Evolutionary conservation across 2,329 filamentous ascomycete species (phyloP).

Genomic region (Alternaria burnsii): DNA sequence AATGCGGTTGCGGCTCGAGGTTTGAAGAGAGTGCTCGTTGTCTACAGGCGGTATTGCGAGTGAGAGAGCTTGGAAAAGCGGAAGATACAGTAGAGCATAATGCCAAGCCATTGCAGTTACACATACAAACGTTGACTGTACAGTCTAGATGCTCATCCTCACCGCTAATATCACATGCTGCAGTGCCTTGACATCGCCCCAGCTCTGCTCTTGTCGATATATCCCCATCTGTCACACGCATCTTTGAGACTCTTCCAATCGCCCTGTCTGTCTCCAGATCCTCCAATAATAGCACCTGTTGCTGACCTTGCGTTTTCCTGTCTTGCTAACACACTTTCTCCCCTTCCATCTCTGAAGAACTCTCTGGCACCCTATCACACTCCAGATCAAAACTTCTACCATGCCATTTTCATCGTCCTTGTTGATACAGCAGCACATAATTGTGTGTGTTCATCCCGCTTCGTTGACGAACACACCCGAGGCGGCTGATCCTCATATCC

Average conservation of each 20-base stretch:
- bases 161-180: neutral
- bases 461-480: constrained; percentile 19
- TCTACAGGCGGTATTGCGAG: neutral
- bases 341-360: constrained; percentile 1
- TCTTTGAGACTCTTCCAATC: neutral
- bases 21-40: neutral
- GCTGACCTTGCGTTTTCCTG: neutral
- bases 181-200: neutral
- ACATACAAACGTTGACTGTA: neutral
- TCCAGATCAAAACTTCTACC: constrained; percentile 11
- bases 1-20: neutral
- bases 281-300: neutral
- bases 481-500: neutral
- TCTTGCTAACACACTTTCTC: neutral
- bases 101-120: neutral
- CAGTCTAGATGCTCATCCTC: neutral
- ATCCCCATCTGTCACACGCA: neutral
- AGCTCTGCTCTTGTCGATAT: neutral
- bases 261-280: neutral
- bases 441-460: constrained; percentile 15
- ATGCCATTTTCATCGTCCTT: neutral
- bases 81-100: neutral
- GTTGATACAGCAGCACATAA: constrained; percentile 1
- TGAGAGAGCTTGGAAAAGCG: neutral
- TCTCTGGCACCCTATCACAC: constrained; percentile 5